Evolutionary conservation across 2,329 filamentous ascomycete species (phyloP).

Genomic region (Fusarium mexicanum): DNA sequence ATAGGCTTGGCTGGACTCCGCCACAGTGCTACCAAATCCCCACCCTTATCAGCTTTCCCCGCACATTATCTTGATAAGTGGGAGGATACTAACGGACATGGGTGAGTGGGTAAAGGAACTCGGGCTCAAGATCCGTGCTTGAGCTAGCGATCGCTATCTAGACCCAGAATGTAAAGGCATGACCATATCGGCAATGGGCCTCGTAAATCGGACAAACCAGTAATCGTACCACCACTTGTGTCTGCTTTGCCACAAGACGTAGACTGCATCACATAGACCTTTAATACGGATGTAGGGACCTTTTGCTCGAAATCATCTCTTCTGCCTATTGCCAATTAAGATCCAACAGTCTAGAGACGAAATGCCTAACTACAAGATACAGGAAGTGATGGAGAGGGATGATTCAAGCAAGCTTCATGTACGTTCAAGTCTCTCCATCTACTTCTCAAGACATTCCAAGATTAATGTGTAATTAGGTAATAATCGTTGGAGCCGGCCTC

Average conservation of each 20-base stretch:
- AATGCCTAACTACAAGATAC: background rate
- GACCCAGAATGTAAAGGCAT: background rate
- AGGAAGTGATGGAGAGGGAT: background rate
- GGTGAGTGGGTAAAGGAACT: background rate
- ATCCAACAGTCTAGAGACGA: background rate
- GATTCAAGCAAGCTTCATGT: background rate
- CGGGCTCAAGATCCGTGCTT: background rate
- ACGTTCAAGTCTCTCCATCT: background rate
- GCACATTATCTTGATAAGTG: constrained; percentile 8
- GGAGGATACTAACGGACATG: background rate
- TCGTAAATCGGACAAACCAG: background rate
- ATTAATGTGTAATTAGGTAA: background rate
- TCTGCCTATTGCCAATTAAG: background rate
- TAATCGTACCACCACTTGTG: background rate
- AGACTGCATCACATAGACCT: background rate
- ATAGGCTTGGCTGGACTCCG: background rate
- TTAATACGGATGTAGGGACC: background rate
- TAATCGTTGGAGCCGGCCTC: constrained; percentile 41
- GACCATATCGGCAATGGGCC: background rate
- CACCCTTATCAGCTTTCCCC: constrained; percentile 11
- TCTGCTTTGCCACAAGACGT: background rate
- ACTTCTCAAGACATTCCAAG: accelerated
- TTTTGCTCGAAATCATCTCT: background rate
- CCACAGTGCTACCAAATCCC: background rate
- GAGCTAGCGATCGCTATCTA: background rate